Evolutionary conservation across 208 protist species (phyloP), one percentile per base, ranked within the genome.

Genomic region (Crithidia brevicula): DNA sequence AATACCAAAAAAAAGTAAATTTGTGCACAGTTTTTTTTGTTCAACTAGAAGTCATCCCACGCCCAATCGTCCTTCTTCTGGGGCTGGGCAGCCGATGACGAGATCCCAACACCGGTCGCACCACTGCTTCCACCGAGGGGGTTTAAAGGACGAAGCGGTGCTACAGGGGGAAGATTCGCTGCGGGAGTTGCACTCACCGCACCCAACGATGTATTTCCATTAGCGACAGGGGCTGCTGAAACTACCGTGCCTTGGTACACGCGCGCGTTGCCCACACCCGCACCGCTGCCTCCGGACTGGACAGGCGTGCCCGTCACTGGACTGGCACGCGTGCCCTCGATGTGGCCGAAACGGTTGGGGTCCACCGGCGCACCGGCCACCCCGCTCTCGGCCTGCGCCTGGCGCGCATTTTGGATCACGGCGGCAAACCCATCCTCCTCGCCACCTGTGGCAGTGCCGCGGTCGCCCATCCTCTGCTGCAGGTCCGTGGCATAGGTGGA

Each of bases 401-500:
- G 53, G 8, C 63, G 81, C 8, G 81, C 90, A 25, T 86, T 70
- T 5, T 67, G 58, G 3, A 79, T 75, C 42, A 93, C 51, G 16
- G 40, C 74, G 0, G 54, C 61, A 16, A 96, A 58, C 5, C 80
- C 86, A 57, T 92, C 82, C 28, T 82, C 62, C 6, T 72, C 61
- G 23, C 64, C 64, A 34, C 1, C 34, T 28, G 30, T 23, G 10
- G n/a, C 30, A n/a, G 27, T 13, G 51, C 69, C 62, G 58, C 34
- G 38, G 33, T 82, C 34, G 25, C 27, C 54, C 31, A 89, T 70
- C 43, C 79, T 84, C 1, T 77, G 67, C 42, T 82, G 74, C 20
- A 92, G 49, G 30, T 91, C 76, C 3, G 54, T 79, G 4, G 86
- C 76, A 54, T 84, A 88, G 25, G 54, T 67, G 0, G 79, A 61